Percentiles rank a stretch among this genome's conserved stretches.
These are phyloP conservation scores for Austroboletus niveus DNA, from an alignment of 1,284 basidiomycete species.

Conservation along the genomic window DNA sequence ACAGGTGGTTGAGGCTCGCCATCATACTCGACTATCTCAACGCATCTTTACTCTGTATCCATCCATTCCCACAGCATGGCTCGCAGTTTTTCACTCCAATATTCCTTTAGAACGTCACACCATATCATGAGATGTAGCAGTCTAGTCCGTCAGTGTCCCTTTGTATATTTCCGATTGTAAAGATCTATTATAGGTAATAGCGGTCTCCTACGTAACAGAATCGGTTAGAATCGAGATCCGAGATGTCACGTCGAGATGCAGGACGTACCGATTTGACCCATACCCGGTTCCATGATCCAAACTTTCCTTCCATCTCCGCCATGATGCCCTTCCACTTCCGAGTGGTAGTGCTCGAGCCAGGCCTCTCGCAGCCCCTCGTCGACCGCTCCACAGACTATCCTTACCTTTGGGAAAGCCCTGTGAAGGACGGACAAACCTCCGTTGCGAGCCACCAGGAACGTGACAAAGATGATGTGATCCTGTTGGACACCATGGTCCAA, in stretches of 20 bases:
- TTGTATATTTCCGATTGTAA: neutral
- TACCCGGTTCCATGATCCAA: slow-evolving; percentile 78
- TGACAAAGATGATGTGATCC: slow-evolving; percentile 82
- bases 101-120: slow-evolving; percentile 6
- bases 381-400: slow-evolving; percentile 80
- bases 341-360: slow-evolving; percentile 59
- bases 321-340: slow-evolving; percentile 38
- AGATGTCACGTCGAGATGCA: neutral
- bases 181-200: slow-evolving; percentile 39
- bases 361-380: slow-evolving; percentile 73
- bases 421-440: slow-evolving; percentile 80
- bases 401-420: slow-evolving; percentile 79
- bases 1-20: slow-evolving; percentile 3
- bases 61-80: slow-evolving; percentile 2
- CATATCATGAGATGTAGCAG: slow-evolving; percentile 3
- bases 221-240: slow-evolving; percentile 2
- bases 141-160: slow-evolving; percentile 8
- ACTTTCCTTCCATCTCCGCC: slow-evolving; percentile 52
- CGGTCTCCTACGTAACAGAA: slow-evolving; percentile 40
- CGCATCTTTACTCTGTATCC: slow-evolving; percentile 3
- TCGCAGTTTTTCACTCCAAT: slow-evolving; percentile 14
- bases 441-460: slow-evolving; percentile 80
- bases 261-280: slow-evolving; percentile 74
- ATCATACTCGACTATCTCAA: slow-evolving; percentile 2
- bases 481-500: slow-evolving; percentile 93